Conservation (phyloP, 768 basidiomycete genomes). For the Kwoniella shandongensis region DNA sequence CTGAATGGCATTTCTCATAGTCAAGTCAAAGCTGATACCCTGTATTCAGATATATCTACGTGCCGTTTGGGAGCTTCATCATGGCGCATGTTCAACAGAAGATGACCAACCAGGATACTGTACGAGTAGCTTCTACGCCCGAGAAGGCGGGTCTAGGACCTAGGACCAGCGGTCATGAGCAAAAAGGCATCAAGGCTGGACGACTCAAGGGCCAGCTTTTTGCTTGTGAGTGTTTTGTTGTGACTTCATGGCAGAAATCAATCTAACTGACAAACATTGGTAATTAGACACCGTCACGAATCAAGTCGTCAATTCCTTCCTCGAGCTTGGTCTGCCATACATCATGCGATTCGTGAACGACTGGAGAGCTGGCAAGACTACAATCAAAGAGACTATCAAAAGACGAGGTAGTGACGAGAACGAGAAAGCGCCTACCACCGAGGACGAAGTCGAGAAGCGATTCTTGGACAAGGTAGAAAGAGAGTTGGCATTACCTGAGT, state of each 20-base stretch:
- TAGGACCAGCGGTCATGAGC: constrained; percentile 32
- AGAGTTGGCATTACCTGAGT: constrained; percentile 76
- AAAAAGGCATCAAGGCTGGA: constrained; percentile 50
- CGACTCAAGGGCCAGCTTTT: constrained; percentile 88
- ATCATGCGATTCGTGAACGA: constrained; percentile 62
- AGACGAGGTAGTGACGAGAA: constrained; percentile 1
- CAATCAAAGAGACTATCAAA: constrained; percentile 39
- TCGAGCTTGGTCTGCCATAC: constrained; percentile 79
- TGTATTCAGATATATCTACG: constrained; percentile 66
- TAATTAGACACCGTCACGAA: constrained; percentile 65
- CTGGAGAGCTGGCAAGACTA: constrained; percentile 45
- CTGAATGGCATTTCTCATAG: not conserved
- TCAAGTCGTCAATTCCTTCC: constrained; percentile 74
- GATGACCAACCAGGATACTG: constrained; percentile 19
- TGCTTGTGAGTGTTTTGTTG: constrained; percentile 58
- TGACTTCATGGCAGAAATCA: not conserved
- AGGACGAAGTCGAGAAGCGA: constrained; percentile 65
- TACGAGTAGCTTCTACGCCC: constrained; percentile 50
- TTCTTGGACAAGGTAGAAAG: constrained; percentile 75
- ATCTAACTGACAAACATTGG: not conserved
- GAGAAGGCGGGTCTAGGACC: constrained; percentile 48
- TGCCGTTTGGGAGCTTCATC: constrained; percentile 83
- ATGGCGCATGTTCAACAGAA: constrained; percentile 61
- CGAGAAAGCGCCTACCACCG: constrained; percentile 14
- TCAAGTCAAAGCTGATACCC: constrained; percentile 9